Evolutionary conservation across 768 basidiomycete species (phyloP), one percentile per base, ranked within the genome.

Genomic region (Kwoniella dendrophila): DNA sequence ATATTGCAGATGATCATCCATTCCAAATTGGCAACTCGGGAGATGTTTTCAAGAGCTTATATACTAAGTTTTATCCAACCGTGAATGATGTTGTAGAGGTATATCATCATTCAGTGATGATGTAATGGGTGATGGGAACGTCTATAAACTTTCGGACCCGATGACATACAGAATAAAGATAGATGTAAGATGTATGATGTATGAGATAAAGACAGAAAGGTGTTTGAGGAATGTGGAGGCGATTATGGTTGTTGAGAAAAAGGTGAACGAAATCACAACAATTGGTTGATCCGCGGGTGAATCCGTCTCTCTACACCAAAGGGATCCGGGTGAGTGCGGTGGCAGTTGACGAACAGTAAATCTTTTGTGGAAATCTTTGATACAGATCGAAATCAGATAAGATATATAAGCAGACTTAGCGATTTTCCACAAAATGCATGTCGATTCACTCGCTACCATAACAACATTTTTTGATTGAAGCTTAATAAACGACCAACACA

Each of bases 231-330:
- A 20, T 11, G 47, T 38, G 36, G 36, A 38, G 36, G 36, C 18
- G 36, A 38, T 8, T 38, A 14, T 49, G 22, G 26, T 26, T 22
- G 43, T 44, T 48, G 27, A n/a, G 47, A 14, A 27, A 27, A 16
- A 49, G 29, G 30, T 29, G 49, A 51, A n/a, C n/a, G n/a, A n/a
- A n/a, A n/a, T n/a, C n/a, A n/a, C n/a, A n/a, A n/a, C n/a, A n/a
- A n/a, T n/a, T n/a, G n/a, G n/a, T 10, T 51, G 30, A n/a, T n/a
- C 49, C 49, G 49, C 49, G 49, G 49, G 16, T 51, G 18, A 33
- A 22, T 33, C 49, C 49, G 49, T 33, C 18, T 2, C 3, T 18
- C 20, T 26, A 14, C 41, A 8, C 41, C n/a, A 11, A 43, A 43
- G 6, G 7, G 41, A 6, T n/a, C 49, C 49, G 49, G 49, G 14